These are phyloP conservation scores for Starmera caribaea DNA, from an alignment of 805 yeast genomes.

Conservation along the genomic window DNA sequence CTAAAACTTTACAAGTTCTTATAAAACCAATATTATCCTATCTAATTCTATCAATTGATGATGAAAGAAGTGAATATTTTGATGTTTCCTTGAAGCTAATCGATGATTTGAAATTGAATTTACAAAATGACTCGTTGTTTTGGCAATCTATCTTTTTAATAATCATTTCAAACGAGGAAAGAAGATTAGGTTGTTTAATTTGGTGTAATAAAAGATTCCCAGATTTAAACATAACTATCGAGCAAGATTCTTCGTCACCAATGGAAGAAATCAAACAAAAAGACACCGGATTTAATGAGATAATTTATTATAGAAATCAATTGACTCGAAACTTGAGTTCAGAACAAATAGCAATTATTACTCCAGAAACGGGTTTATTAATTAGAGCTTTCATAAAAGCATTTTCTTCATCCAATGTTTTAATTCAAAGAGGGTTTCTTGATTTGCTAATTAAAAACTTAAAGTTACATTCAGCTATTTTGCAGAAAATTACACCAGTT, in stretches of 20 bases:
- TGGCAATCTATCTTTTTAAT: conserved; percentile 79
- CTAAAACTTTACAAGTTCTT: conserved; percentile 39
- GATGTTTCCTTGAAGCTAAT: conserved; percentile 48
- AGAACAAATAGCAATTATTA: conserved; percentile 51
- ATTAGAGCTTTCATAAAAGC: conserved; percentile 68
- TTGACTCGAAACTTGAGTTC: conserved; percentile 22
- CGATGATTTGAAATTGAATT: conserved; percentile 44
- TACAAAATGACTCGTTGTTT: conserved; percentile 63
- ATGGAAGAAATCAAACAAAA: conserved; percentile 1
- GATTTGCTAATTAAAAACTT: conserved; percentile 66
- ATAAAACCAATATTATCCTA: conserved; percentile 66
- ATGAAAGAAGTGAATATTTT: conserved; percentile 81
- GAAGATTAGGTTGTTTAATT: conserved; percentile 72
- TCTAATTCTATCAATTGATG: conserved; percentile 83
- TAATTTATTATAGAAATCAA: conserved; percentile 16
- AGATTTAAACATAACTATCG: conserved; percentile 31
- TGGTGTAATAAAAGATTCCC: conserved; percentile 70
- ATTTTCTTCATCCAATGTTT: conserved; percentile 51
- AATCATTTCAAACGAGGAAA: conserved; percentile 69
- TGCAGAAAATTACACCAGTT: conserved; percentile 35
- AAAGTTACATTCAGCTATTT: conserved; percentile 50
- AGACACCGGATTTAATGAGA: conserved; percentile 7
- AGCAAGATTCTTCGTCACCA: conserved; percentile 2
- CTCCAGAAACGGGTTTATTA: conserved; percentile 74
- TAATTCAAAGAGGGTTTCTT: conserved; percentile 82